Evolutionary conservation across 1,284 basidiomycete species (phyloP).

Genomic region (Cryptococcus maquisensis): DNA sequence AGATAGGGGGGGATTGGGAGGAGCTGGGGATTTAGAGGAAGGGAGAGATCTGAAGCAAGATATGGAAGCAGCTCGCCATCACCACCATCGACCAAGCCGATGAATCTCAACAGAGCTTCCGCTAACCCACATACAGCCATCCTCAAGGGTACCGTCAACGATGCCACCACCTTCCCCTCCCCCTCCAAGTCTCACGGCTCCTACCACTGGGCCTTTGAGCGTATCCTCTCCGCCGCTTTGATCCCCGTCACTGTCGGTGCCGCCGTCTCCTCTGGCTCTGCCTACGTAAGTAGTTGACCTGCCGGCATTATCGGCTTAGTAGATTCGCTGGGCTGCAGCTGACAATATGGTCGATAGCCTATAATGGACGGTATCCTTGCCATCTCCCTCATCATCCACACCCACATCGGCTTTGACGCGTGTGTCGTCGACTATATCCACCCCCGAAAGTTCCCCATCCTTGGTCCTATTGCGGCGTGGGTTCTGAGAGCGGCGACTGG

Average conservation of each 20-base stretch:
- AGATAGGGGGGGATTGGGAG: background rate
- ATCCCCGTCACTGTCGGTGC: slow-evolving; percentile 82
- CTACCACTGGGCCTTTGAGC: slow-evolving; percentile 97
- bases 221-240: slow-evolving; percentile 78
- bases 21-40: background rate
- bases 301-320: background rate
- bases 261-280: slow-evolving; percentile 64
- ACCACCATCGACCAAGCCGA: background rate
- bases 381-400: slow-evolving; percentile 83
- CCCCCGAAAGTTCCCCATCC: slow-evolving; percentile 80
- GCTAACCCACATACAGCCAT: slow-evolving; percentile 59
- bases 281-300: slow-evolving; percentile 54
- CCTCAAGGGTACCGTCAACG: slow-evolving; percentile 91
- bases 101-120: background rate
- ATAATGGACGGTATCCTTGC: slow-evolving; percentile 84
- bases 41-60: background rate
- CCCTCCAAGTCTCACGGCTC: slow-evolving; percentile 81
- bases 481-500: slow-evolving; percentile 70
- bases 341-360: slow-evolving; percentile 51
- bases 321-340: background rate
- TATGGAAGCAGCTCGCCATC: background rate
- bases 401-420: slow-evolving; percentile 78
- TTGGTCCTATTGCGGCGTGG: slow-evolving; percentile 72
- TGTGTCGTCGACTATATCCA: slow-evolving; percentile 85
- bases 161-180: slow-evolving; percentile 82